Evolutionary conservation across 768 basidiomycete species (phyloP).

Genomic region (Suillus plorans): DNA sequence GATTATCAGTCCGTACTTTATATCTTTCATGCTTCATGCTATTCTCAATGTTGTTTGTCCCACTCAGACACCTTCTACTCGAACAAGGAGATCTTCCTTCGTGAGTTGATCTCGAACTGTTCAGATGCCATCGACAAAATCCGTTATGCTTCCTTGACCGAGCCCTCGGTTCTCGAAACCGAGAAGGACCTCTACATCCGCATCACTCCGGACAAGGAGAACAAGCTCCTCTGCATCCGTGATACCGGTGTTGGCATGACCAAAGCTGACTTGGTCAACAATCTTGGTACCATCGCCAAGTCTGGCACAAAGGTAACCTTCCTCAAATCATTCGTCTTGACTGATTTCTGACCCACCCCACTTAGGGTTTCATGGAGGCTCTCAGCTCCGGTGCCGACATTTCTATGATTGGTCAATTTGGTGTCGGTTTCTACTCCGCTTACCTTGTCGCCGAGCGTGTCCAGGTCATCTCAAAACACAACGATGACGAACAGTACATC

Average conservation of each 20-base stretch:
- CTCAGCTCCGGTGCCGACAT: conserved; percentile 86
- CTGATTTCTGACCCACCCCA: conserved; percentile 2
- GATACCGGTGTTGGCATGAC: conserved; percentile 99
- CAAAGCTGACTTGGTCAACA: conserved; percentile 99
- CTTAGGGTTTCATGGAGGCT: conserved; percentile 98
- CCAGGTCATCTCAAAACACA: conserved; percentile 99
- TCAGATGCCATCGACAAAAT: conserved; percentile 99
- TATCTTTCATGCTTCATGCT: conserved; percentile 3
- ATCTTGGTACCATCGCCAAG: conserved; percentile 94
- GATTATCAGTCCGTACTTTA: conserved; percentile 81
- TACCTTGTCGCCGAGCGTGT: conserved; percentile 99
- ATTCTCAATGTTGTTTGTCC: conserved; percentile 1
- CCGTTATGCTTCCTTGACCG: conserved; percentile 94
- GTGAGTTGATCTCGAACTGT: conserved; percentile 94
- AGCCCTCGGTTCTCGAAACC: conserved; percentile 84
- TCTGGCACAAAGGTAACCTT: conserved; percentile 81
- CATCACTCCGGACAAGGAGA: conserved; percentile 94
- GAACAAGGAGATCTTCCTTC: conserved; percentile 99
- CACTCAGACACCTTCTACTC: conserved; percentile 97
- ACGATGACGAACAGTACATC: conserved; percentile 99
- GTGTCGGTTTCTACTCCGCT: conserved; percentile 99
- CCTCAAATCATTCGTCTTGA: background rate
- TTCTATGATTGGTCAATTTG: conserved; percentile 98
- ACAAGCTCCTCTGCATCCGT: conserved; percentile 86
- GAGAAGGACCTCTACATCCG: conserved; percentile 94